Evolutionary conservation across 2,329 filamentous ascomycete genomes (phyloP).

Genomic region (Chaetomium globosum): DNA sequence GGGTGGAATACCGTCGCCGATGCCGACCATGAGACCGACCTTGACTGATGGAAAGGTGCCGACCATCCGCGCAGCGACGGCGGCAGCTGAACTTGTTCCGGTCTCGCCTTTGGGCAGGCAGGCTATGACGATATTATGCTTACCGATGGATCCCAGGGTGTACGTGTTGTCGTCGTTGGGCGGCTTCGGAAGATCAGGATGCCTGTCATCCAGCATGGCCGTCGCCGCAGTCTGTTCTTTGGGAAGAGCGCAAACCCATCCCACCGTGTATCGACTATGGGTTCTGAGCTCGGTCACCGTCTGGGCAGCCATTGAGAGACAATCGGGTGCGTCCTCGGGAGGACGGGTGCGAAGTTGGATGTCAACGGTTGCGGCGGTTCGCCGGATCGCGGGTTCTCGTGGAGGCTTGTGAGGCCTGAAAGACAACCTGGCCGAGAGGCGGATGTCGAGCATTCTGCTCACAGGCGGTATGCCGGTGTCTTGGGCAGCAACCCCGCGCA

Average conservation of each 20-base stretch:
- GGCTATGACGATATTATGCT: conserved; percentile 11
- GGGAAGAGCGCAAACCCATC: background rate
- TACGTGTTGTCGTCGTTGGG: background rate
- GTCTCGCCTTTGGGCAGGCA: background rate
- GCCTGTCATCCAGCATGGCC: background rate
- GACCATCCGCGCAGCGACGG: background rate
- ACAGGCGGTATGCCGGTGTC: too few relatives aligned
- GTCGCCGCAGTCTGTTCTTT: background rate
- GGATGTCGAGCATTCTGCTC: too few relatives aligned
- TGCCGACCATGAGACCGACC: conserved; percentile 7
- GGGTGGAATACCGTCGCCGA: background rate
- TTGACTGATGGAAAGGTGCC: background rate
- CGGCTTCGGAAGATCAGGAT: background rate
- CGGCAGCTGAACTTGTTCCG: background rate
- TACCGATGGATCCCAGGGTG: background rate
- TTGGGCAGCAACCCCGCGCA: too few relatives aligned
- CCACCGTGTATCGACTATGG: conserved; percentile 11
- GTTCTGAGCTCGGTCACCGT: too few relatives aligned
- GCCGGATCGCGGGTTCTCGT: too few relatives aligned
- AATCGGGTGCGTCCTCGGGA: too few relatives aligned
- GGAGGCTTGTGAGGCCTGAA: too few relatives aligned
- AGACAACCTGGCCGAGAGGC: too few relatives aligned
- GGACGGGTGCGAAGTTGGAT: too few relatives aligned
- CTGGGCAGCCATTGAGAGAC: too few relatives aligned
- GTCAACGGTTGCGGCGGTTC: too few relatives aligned